Evolutionary conservation across 805 yeast genomes (phyloP), one percentile per base, ranked within the genome.

Genomic region (Candida khao-thaluensis): DNA sequence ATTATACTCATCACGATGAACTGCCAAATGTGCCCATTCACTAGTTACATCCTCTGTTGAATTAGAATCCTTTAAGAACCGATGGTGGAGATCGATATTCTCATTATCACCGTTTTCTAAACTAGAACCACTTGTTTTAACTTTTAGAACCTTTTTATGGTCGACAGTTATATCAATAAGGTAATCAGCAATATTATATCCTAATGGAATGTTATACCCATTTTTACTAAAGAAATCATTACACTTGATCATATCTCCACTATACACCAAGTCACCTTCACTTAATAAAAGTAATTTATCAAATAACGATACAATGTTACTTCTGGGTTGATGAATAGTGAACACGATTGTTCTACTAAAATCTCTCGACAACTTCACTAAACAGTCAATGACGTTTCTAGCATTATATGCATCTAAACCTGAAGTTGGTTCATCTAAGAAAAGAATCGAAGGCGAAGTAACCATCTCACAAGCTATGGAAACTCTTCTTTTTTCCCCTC

Each of bases 361-460:
- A 51, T 81, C 83, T 42, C 81, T 73, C 0, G 97, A 87, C 42
- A 93, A 71, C 41, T 84, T 75, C 2, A 85, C 91, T 31, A 93
- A 71, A 44, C 88, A 76, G 44, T 89, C 97, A 30, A 93, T 72
- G 6, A 93, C 99, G 51, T 90, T 88, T 54, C 78, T 81, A 1
- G 99, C 98, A 62, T 90, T 91, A 57, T 78, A 91, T 6, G 97
- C 82, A 59, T 93, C 99, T 42, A 93, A 70, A 1, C 99, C 99
- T 0, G 96, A 87, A 0, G 99, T 88, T 2, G 96, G 95, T 53
- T 88, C 96, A 58, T 88, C 96, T 24, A 88, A 60, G 35, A 88
- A 71, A 26, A 88, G 56, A 23, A 88, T 72, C 32, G 81, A 78
- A 0, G 95, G 91, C 38, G 83, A 80, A 42, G 83, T 81, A 27